Percentiles rank a stretch among this genome's conserved stretches.
Conservation (phyloP, 2,329 filamentous ascomycete species). For the Falciphora oryzae region DNA sequence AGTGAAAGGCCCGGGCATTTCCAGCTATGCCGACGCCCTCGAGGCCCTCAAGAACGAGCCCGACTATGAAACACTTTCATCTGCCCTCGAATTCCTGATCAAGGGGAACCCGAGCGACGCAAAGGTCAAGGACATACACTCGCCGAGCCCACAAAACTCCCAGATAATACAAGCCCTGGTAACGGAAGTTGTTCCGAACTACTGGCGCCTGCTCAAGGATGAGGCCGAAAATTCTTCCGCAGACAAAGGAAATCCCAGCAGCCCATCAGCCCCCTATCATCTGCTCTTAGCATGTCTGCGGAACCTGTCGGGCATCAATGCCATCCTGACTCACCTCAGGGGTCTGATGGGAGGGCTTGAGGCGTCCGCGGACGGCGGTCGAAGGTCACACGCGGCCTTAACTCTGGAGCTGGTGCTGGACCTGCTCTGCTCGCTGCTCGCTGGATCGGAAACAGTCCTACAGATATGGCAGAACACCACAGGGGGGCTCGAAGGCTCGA, state of each 20-base stretch:
- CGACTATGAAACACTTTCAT: constrained; percentile 48
- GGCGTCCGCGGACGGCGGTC: constrained; percentile 16
- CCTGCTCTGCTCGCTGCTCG: constrained; percentile 36
- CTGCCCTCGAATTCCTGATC: constrained; percentile 47
- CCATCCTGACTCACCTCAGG: constrained; percentile 65
- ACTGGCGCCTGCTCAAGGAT: constrained; percentile 63
- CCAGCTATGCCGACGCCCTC: constrained; percentile 45
- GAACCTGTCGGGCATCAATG: constrained; percentile 72
- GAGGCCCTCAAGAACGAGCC: constrained; percentile 57
- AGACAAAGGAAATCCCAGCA: not conserved
- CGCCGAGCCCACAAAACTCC: constrained; percentile 61
- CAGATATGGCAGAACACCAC: constrained; percentile 32
- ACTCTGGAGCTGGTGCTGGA: constrained; percentile 39
- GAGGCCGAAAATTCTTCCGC: constrained; percentile 20
- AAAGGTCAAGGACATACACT: constrained; percentile 47
- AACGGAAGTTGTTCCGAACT: constrained; percentile 70
- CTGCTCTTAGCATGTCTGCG: constrained; percentile 60
- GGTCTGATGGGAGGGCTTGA: constrained; percentile 48
- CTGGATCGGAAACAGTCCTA: constrained; percentile 29
- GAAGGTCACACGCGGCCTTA: constrained; percentile 35
- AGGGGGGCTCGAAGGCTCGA: constrained; percentile 10
- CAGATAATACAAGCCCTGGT: constrained; percentile 73
- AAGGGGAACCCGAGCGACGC: constrained; percentile 19
- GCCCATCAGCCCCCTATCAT: constrained; percentile 17
- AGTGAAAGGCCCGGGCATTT: not conserved